A percentile compares a stretch with the other conserved stretches of the same genome.
These are phyloP conservation scores for Fusarium paranaense DNA, from an alignment of 2,329 filamentous ascomycete species.

Conservation along the genomic window DNA sequence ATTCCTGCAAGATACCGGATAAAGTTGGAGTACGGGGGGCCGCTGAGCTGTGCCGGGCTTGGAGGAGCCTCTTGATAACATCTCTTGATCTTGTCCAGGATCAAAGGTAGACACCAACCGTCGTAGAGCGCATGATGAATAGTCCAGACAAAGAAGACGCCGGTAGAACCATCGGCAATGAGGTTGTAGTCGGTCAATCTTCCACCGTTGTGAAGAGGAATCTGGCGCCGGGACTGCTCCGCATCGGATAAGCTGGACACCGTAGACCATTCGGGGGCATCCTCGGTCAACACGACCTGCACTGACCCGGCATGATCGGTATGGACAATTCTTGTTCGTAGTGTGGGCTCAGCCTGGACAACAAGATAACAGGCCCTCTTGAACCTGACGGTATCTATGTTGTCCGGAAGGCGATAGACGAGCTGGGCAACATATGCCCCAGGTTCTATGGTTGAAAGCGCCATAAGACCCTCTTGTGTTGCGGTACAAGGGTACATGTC, in stretches of 20 bases:
- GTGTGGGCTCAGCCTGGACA: conserved; percentile 8
- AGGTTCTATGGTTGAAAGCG: conserved; percentile 29
- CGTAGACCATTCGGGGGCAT: conserved; percentile 21
- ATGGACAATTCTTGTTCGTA: conserved; percentile 39
- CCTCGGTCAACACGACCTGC: conserved; percentile 28
- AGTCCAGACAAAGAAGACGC: conserved; percentile 38
- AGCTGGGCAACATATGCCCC: conserved; percentile 38
- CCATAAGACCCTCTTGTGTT: conserved; percentile 39
- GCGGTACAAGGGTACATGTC: conserved; percentile 38
- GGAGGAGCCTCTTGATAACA: conserved; percentile 16
- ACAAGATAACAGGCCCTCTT: conserved; percentile 29
- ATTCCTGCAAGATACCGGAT: conserved; percentile 17
- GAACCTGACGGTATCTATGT: conserved; percentile 16
- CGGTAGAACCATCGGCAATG: not conserved
- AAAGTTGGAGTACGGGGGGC: conserved; percentile 24
- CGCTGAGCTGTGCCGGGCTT: not conserved
- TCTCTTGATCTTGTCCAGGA: conserved; percentile 35
- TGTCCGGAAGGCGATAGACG: conserved; percentile 24
- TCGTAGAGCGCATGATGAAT: conserved; percentile 46
- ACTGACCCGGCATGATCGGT: conserved; percentile 25
- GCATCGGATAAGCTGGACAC: not conserved
- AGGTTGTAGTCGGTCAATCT: conserved; percentile 15
- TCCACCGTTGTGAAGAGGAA: conserved; percentile 27
- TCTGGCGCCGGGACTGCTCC: not conserved
- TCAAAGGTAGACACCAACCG: conserved; percentile 41